Conservation (phyloP, 768 basidiomycete species). For the Boletus eberwhitei region DNA sequence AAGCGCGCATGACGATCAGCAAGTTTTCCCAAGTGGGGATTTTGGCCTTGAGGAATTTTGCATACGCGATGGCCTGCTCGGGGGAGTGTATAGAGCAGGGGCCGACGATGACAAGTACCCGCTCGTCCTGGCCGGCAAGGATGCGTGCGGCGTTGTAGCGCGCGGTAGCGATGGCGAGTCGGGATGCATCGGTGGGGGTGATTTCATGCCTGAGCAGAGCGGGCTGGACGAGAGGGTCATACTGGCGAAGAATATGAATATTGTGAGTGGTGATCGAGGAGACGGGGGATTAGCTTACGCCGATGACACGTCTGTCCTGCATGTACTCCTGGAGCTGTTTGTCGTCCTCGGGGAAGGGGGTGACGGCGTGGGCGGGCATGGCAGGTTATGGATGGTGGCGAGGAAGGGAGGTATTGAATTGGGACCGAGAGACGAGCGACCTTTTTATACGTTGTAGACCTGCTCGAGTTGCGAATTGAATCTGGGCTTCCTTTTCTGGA, state of each 20-base stretch:
- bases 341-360: conserved; percentile 64
- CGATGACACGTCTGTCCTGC: conserved; percentile 77
- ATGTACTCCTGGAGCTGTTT: conserved; percentile 68
- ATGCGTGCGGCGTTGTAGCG: conserved; percentile 78
- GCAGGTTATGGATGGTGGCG: background rate
- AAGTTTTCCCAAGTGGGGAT: conserved; percentile 70
- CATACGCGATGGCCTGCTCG: conserved; percentile 82
- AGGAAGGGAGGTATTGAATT: background rate
- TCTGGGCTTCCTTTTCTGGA: background rate
- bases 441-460: conserved; percentile 27
- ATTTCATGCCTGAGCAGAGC: conserved; percentile 88
- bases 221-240: conserved; percentile 95
- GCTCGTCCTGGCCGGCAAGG: conserved; percentile 79
- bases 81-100: conserved; percentile 94
- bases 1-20: conserved; percentile 92
- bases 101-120: conserved; percentile 87
- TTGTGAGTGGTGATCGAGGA: conserved; percentile 14
- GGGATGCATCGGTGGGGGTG: conserved; percentile 58
- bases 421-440: background rate
- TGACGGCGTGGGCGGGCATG: conserved; percentile 41
- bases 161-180: conserved; percentile 73
- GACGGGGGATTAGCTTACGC: conserved; percentile 43
- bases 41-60: conserved; percentile 65
- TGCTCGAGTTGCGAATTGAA: background rate
- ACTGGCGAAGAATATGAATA: conserved; percentile 47